Conservation (phyloP, 2,329 filamentous ascomycete species). For the Fusarium scirpi region DNA sequence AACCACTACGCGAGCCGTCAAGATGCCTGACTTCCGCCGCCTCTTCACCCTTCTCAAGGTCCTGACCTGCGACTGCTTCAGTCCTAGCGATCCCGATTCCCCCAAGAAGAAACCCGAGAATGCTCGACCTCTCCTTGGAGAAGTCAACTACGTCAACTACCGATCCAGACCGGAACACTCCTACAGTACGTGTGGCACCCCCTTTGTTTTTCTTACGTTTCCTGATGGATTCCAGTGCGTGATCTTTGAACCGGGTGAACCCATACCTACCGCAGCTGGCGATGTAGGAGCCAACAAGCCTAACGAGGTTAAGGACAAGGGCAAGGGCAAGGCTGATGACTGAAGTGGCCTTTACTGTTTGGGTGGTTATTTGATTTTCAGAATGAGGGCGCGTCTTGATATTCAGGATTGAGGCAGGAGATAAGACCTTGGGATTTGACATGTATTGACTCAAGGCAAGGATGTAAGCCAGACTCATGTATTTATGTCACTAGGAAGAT, state of each 20-base stretch:
- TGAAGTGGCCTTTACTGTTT: neutral
- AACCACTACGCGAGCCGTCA: neutral
- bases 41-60: constrained; percentile 16
- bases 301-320: neutral
- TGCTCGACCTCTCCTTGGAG: neutral
- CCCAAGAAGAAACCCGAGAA: neutral
- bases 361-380: neutral
- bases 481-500: neutral
- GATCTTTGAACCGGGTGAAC: neutral
- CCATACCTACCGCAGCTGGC: neutral
- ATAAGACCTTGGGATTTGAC: neutral
- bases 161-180: neutral
- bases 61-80: constrained; percentile 14
- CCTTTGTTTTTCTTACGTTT: neutral
- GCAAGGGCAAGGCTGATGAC: accelerated
- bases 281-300: no score
- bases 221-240: neutral
- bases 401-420: no score
- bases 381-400: no score
- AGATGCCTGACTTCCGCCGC: constrained; percentile 37
- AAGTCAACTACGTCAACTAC: neutral
- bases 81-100: neutral
- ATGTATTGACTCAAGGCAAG: neutral
- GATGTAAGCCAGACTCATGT: neutral
- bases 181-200: neutral